Percentiles rank a stretch among this genome's conserved stretches.
Conservation (phyloP, 768 basidiomycete genomes). For the Pleurotus tuber-regium region DNA sequence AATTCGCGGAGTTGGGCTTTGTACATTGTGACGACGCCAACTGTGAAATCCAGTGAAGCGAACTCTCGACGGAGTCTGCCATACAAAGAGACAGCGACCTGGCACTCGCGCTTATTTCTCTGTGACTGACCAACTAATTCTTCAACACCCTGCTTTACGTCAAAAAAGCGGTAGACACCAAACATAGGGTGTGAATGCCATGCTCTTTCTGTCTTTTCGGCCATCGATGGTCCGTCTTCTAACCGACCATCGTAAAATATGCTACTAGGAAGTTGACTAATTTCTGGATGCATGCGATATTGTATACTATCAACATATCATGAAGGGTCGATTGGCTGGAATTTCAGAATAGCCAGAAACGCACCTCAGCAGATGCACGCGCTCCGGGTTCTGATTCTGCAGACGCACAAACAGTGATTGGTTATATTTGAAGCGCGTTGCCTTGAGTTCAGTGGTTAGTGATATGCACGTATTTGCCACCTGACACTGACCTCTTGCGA, state of each 20-base stretch:
- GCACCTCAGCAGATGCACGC: constrained; percentile 88
- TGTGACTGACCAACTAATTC: constrained; percentile 60
- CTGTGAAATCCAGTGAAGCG: constrained; percentile 38
- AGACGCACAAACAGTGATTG: constrained; percentile 93
- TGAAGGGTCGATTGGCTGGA: neutral
- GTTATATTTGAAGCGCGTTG: constrained; percentile 54
- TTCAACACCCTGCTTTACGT: constrained; percentile 70
- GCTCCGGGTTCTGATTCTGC: constrained; percentile 73
- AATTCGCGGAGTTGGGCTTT: constrained; percentile 83
- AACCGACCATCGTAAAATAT: constrained; percentile 84
- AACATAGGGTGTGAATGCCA: constrained; percentile 85
- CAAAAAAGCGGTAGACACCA: constrained; percentile 88
- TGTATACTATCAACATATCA: constrained; percentile 68
- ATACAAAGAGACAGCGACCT: constrained; percentile 76
- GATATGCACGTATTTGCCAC: no score
- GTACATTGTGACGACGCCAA: constrained; percentile 89
- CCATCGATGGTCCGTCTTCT: constrained; percentile 89
- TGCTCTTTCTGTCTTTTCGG: constrained; percentile 68
- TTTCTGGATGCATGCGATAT: constrained; percentile 99
- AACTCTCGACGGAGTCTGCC: constrained; percentile 67
- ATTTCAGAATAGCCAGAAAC: constrained; percentile 13
- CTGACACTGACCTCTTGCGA: constrained; percentile 48
- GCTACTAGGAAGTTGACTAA: constrained; percentile 84
- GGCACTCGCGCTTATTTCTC: constrained; percentile 72
- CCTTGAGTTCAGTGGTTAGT: constrained; percentile 37